Evolutionary conservation across 768 basidiomycete genomes (phyloP), one percentile per base, ranked within the genome.

Genomic region (Tylopilus sp.): DNA sequence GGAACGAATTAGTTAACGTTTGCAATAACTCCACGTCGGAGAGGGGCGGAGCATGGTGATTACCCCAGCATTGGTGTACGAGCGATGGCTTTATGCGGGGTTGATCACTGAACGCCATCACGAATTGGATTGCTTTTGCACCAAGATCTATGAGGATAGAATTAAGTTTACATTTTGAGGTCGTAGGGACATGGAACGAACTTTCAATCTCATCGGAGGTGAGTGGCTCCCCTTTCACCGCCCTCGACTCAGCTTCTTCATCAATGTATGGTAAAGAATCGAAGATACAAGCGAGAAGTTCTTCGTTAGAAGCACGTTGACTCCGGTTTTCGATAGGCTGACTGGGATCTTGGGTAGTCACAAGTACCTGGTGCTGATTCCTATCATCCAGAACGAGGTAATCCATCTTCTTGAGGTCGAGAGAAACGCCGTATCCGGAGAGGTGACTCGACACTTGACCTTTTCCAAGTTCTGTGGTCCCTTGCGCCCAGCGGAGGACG

Each of bases 381-480:
- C 97, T 75, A 66, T 99, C 97, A 63, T 99, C 97, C 8, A 98
- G 72, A 4, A 87, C 93, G 12, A 98, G 79, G 65, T 98, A 99
- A 61, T 99, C 97, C 78, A 83, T 97, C 73, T 95, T 97, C 76
- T 99, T 99, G 59, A 99, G 70, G 58, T 95, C 92, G 47, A 99
- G 73, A 20, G 88, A 78, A 7, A 95, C 95, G 3, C 97, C 97
- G 59, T 92, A 99, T 5, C 95, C 95, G 3, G 88, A 83, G 8
- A 99, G 72, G 61, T 79, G 76, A 51, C 70, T 79, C 5, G 67
- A 57, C 1, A 60, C 60, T 0, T 59, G 44, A 18, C 59, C 61
- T 0, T 62, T 55, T 4, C 79, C 71, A 50, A 83, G 81, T n/a
- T 57, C 41, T 20, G 20, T 15, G 0, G 57, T 46, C 9, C 63